phyloP scores from a whole-genome alignment of 1,284 basidiomycete species.

The Moesziomyces antarcticus region DNA sequence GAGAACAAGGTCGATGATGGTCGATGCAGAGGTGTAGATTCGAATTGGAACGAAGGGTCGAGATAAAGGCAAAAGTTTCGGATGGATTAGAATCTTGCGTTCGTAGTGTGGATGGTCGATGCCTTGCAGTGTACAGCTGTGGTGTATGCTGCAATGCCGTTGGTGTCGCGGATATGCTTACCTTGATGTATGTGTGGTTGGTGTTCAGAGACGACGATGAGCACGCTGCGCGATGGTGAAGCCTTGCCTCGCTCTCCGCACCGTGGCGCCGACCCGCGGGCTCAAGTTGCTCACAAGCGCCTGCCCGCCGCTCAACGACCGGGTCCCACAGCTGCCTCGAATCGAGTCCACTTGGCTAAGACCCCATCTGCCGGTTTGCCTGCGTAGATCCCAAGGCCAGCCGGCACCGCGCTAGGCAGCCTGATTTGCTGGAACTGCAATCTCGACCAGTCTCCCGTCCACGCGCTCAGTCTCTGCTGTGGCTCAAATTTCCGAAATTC shows the following conservation, averaged over 20 bases:
- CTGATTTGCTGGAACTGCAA: slow-evolving; percentile 3
- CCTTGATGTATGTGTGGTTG: slow-evolving; percentile 49
- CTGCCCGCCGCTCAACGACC: too few species aligned
- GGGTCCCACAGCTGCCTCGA: too few species aligned
- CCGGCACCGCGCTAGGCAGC: slow-evolving; percentile 14
- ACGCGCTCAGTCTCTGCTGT: slow-evolving; percentile 1
- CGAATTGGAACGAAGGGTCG: not conserved
- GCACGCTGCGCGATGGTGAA: slow-evolving; percentile 19
- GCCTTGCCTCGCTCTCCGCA: not conserved
- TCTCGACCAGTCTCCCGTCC: not conserved
- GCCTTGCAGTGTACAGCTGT: slow-evolving; percentile 3
- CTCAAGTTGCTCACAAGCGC: too few species aligned
- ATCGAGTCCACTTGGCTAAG: too few species aligned
- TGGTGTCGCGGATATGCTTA: slow-evolving; percentile 31
- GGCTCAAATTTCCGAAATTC: too few species aligned
- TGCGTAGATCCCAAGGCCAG: not conserved
- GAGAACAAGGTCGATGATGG: not conserved
- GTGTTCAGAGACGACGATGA: slow-evolving; percentile 36
- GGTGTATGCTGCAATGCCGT: slow-evolving; percentile 4
- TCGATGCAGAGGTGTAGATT: not conserved
- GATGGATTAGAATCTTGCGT: slow-evolving; percentile 19
- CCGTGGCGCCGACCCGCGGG: too few species aligned
- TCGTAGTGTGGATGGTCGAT: slow-evolving; percentile 1
- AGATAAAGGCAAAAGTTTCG: not conserved
- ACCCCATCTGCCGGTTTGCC: too few species aligned